Base-by-base conservation (phyloP, 306 rosid species). In the Potentilla sterilis region DNA sequence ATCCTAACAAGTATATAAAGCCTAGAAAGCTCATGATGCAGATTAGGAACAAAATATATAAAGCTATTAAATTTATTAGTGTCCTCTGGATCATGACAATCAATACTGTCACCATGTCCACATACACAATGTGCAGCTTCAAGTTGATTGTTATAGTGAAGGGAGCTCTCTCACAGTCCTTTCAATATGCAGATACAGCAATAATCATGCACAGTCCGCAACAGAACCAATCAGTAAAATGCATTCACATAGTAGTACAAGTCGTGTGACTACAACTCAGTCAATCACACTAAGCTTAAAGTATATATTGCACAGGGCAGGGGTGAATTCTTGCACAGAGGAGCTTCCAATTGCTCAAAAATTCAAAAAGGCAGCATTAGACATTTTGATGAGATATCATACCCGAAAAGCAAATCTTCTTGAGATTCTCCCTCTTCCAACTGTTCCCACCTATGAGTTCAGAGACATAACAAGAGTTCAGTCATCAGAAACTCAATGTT, bases 391-490 rank as follows among this genome's bases (percentile, higher is more conserved):
- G 42, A 70, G 71, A 69, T 12, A 32, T 70, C 79, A 16, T 52
- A 87, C 89, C 73, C 61, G 84, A 68, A 87, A 66, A 75, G 70
- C 73, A 61, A 49, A 48, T 79, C 55, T 71, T 83, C 48, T 74
- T 81, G 67, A 70, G 57, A 75, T 57, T 75, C 19, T 78, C 74
- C 72, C 78, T 89, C 81, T 73, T 86, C 87, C 83, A 71, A 80
- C 69, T 65, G 79, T 42, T 81, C 64, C 75, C 71, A 78, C 86
- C 96, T 84, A 79, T 19, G 46, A 82, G 54, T 54, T 76, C 61
- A 75, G 22, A 65, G 12, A 77, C 72, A 41, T n/a, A 81, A 8
- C 57, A 73, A 61, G 24, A 47, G 48, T 72, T 22, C 73, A 64
- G 42, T 70, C 15, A 58, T 66, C 66, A 43, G 42, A 34, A 19